Percentiles rank a stretch among this genome's conserved stretches.
Evolutionary conservation across 1,284 basidiomycete genomes (phyloP).

Genomic region (Moesziomyces aphidis): DNA sequence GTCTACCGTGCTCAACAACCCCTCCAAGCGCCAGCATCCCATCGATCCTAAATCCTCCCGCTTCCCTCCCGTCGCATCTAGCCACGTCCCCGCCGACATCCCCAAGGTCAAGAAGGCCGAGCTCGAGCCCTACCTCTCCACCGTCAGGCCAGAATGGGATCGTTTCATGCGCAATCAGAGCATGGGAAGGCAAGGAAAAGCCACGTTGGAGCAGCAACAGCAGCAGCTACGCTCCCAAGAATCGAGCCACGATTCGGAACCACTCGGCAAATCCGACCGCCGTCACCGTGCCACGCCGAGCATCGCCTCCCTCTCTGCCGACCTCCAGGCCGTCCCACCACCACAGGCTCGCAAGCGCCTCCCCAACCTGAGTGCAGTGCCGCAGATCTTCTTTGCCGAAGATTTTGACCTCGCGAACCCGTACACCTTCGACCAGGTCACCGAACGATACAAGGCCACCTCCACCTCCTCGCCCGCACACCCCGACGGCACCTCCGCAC

Average conservation of each 20-base stretch:
- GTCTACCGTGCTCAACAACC: slow-evolving; percentile 65
- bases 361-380: slow-evolving; percentile 78
- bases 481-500: slow-evolving; percentile 10
- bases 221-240: slow-evolving; percentile 24
- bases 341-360: slow-evolving; percentile 44
- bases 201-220: slow-evolving; percentile 29
- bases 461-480: slow-evolving; percentile 10
- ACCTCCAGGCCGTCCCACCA: slow-evolving; percentile 34
- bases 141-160: slow-evolving; percentile 60
- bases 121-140: slow-evolving; percentile 58
- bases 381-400: slow-evolving; percentile 79
- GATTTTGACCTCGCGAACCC: slow-evolving; percentile 89
- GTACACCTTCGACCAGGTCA: slow-evolving; percentile 82
- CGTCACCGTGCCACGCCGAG: slow-evolving; percentile 31
- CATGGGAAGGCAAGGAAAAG: slow-evolving; percentile 47
- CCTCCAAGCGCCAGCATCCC: slow-evolving; percentile 55
- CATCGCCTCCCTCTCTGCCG: slow-evolving; percentile 40
- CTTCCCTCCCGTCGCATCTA: slow-evolving; percentile 56
- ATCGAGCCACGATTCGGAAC: slow-evolving; percentile 24
- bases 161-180: slow-evolving; percentile 64
- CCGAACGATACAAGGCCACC: slow-evolving; percentile 72
- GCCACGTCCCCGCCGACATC: slow-evolving; percentile 53
- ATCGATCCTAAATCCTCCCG: slow-evolving; percentile 64
- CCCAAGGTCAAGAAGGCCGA: slow-evolving; percentile 54
- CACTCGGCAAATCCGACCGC: slow-evolving; percentile 12